A percentile compares a stretch with the other conserved stretches of the same genome.
Evolutionary conservation across 1,139 yeast genomes (phyloP).

Genomic region (Debaryomyces sp.): DNA sequence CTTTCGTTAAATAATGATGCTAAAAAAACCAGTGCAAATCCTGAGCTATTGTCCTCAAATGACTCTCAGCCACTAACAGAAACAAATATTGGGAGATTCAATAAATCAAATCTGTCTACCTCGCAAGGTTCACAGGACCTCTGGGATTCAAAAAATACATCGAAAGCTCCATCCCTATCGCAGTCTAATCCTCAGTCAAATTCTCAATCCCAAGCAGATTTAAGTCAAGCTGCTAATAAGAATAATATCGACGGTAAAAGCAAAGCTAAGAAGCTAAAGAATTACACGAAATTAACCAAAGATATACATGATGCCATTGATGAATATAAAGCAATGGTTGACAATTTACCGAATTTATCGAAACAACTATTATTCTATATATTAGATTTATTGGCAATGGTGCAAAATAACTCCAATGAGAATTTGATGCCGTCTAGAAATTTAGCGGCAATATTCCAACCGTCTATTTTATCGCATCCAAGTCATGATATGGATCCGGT

Average conservation of each 20-base stretch:
- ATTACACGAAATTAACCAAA: conserved; percentile 47
- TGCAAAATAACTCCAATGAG: conserved; percentile 73
- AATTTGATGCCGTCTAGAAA: conserved; percentile 93
- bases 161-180: not conserved
- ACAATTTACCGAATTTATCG: conserved; percentile 66
- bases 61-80: conserved; percentile 34
- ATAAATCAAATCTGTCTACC: conserved; percentile 13
- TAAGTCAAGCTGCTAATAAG: not conserved
- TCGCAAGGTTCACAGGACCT: conserved; percentile 3
- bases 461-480: conserved; percentile 90
- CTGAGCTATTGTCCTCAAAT: conserved; percentile 8
- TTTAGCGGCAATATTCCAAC: conserved; percentile 95
- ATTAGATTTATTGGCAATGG: conserved; percentile 82
- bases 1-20: not conserved
- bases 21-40: not conserved
- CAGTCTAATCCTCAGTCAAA: not conserved
- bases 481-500: conserved; percentile 89
- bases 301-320: conserved; percentile 72
- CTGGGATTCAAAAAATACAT: conserved; percentile 1
- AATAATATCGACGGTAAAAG: conserved; percentile 3
- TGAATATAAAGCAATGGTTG: conserved; percentile 70
- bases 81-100: conserved; percentile 32
- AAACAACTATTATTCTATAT: conserved; percentile 87
- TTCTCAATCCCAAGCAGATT: conserved; percentile 4
- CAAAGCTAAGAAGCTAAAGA: conserved; percentile 28